Evolutionary conservation across 164 flowering plant genomes (phyloP).

Genomic region (Annona squamosa): DNA sequence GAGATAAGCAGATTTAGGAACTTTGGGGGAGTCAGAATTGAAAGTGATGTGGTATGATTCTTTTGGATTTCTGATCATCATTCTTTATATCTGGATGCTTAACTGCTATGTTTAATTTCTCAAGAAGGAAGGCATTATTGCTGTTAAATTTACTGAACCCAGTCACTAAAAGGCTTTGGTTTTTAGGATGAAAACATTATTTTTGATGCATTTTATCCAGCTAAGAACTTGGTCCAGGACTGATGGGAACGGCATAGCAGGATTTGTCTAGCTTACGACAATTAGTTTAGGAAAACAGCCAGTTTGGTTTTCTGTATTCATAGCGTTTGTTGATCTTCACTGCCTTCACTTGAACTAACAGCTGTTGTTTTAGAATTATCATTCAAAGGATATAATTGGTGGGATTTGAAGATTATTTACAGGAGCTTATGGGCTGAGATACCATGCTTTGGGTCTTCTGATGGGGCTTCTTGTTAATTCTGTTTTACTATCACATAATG

Average conservation of each 20-base stretch:
- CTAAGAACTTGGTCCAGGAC: no score
- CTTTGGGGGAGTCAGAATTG: constrained; percentile 93
- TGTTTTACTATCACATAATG: no score
- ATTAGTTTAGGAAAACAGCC: no score
- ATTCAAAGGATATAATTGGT: background rate
- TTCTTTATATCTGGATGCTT: background rate
- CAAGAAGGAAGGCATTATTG: background rate
- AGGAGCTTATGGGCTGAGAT: background rate
- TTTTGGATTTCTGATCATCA: background rate
- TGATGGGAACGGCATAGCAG: no score
- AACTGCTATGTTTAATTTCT: background rate
- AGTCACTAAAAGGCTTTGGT: background rate
- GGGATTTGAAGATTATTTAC: background rate
- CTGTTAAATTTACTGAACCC: background rate
- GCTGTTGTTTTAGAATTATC: background rate
- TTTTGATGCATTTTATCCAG: background rate
- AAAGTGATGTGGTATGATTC: constrained; percentile 78
- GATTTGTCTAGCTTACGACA: no score
- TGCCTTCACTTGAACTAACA: background rate
- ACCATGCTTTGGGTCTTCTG: background rate
- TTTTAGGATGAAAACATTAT: background rate
- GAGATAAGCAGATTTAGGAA: constrained; percentile 44
- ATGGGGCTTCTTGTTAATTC: background rate
- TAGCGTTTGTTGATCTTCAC: background rate
- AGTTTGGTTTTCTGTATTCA: background rate